These are phyloP conservation scores for Elaeis guineensis DNA, from an alignment of 176 grass and related monocot genomes.

Conservation along the genomic window DNA sequence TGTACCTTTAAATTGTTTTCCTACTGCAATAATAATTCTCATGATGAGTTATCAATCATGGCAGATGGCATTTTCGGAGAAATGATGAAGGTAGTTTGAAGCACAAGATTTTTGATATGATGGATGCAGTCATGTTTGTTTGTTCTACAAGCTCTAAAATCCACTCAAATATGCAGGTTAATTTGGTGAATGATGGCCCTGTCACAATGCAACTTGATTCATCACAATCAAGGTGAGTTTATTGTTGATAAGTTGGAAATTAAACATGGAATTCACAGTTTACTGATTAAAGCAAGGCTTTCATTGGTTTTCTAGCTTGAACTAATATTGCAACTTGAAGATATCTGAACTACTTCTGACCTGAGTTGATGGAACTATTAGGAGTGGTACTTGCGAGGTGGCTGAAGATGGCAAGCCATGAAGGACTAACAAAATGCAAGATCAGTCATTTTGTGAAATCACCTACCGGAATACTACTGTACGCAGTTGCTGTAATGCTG, in stretches of 20 bases:
- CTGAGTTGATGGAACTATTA: neutral
- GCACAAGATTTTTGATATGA: conserved; percentile 17
- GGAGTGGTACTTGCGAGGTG: neutral
- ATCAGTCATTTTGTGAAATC: no score
- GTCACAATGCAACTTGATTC: conserved; percentile 96
- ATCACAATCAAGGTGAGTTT: conserved; percentile 15
- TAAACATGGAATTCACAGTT: neutral
- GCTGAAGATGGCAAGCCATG: neutral
- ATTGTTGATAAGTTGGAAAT: neutral
- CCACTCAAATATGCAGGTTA: conserved; percentile 51
- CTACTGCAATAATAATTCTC: neutral
- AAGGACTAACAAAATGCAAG: neutral
- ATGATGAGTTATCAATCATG: conserved; percentile 19
- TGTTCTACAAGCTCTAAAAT: conserved; percentile 11
- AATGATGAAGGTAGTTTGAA: conserved; percentile 84
- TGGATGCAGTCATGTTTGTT: neutral
- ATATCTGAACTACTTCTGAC: neutral
- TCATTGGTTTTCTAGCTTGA: neutral
- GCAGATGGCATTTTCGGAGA: conserved; percentile 94
- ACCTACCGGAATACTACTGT: no score
- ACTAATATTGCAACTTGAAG: neutral
- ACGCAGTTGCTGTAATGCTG: no score
- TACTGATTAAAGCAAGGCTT: no score
- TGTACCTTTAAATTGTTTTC: neutral
- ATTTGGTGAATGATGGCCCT: conserved; percentile 87